Percentiles rank a stretch among this genome's conserved stretches.
Evolutionary conservation across 192 early-diverging fungal genomes (phyloP).

Genomic region (Dissophora globulifera): DNA sequence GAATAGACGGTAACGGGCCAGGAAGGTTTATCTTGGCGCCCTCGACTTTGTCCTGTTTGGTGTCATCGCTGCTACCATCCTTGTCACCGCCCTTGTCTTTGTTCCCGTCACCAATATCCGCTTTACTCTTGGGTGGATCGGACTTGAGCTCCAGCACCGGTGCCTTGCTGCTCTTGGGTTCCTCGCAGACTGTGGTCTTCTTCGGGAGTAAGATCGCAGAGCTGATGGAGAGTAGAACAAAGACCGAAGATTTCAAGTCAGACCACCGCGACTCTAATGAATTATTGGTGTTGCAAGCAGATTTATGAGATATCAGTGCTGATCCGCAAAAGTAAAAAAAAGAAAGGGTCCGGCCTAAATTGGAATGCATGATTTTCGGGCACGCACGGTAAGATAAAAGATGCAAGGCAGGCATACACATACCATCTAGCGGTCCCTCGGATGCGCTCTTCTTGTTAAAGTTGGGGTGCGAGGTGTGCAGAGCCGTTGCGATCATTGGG

Average conservation of each 20-base stretch:
- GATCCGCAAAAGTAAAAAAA: too few species aligned
- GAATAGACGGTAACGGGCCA: constrained; percentile 32
- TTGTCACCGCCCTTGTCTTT: constrained; percentile 8
- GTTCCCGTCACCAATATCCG: background rate
- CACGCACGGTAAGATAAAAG: background rate
- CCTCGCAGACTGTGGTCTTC: constrained; percentile 15
- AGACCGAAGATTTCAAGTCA: constrained; percentile 27
- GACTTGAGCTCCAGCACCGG: constrained; percentile 30
- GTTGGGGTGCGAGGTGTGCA: background rate
- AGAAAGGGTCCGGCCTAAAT: too few species aligned
- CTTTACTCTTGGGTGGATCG: constrained; percentile 5
- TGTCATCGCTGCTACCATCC: too few species aligned
- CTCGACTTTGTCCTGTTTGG: background rate
- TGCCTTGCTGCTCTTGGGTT: constrained; percentile 4
- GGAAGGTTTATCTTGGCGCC: constrained; percentile 37
- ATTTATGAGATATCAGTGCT: too few species aligned
- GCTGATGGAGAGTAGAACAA: constrained; percentile 17
- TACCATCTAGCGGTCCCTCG: constrained; percentile 8
- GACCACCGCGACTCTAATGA: constrained; percentile 43
- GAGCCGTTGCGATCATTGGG: background rate
- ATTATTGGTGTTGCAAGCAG: too few species aligned
- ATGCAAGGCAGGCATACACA: too few species aligned
- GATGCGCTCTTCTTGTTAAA: background rate
- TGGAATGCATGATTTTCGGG: too few species aligned
- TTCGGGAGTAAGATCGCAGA: constrained; percentile 23